A percentile compares a stretch with the other conserved stretches of the same genome.
These are phyloP conservation scores for Ceratobasidium sp. DNA, from an alignment of 1,284 basidiomycete genomes.

Conservation along the genomic window DNA sequence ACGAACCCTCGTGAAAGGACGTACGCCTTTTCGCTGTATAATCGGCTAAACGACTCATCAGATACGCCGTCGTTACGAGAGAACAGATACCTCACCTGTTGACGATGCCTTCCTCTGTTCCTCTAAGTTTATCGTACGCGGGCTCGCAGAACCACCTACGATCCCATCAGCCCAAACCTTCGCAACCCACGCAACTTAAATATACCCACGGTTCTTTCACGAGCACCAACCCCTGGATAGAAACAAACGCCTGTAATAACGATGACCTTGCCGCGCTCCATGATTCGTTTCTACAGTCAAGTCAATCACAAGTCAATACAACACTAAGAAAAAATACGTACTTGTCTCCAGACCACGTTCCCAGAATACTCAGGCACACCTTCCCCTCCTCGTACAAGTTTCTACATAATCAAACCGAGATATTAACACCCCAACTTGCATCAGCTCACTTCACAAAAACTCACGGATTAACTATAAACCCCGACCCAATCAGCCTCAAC, in stretches of 20 bases:
- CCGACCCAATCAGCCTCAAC: slow-evolving; percentile 2
- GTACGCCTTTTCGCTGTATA: slow-evolving; percentile 93
- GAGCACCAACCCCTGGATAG: slow-evolving; percentile 91
- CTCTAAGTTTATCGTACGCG: slow-evolving; percentile 87
- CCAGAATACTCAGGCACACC: slow-evolving; percentile 90
- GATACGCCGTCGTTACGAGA: slow-evolving; percentile 28
- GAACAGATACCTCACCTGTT: slow-evolving; percentile 67
- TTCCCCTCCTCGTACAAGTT: slow-evolving; percentile 97
- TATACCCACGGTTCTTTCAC: slow-evolving; percentile 85
- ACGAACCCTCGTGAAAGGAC: slow-evolving; percentile 91
- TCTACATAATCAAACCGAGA: slow-evolving; percentile 53
- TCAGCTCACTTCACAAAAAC: slow-evolving; percentile 51
- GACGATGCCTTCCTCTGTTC: slow-evolving; percentile 87
- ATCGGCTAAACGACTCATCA: slow-evolving; percentile 67
- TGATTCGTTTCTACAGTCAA: slow-evolving; percentile 66
- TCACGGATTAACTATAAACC: slow-evolving; percentile 73
- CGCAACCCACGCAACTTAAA: background rate
- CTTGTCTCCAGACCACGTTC: slow-evolving; percentile 90
- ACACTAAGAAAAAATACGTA: background rate
- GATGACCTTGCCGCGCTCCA: slow-evolving; percentile 86
- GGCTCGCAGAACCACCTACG: slow-evolving; percentile 90
- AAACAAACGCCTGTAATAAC: slow-evolving; percentile 90
- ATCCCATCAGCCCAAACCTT: slow-evolving; percentile 29
- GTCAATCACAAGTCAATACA: background rate
- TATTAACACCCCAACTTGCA: slow-evolving; percentile 13